These are phyloP conservation scores for Nakazawaea siamensis DNA, from an alignment of 805 yeast species.

Conservation along the genomic window DNA sequence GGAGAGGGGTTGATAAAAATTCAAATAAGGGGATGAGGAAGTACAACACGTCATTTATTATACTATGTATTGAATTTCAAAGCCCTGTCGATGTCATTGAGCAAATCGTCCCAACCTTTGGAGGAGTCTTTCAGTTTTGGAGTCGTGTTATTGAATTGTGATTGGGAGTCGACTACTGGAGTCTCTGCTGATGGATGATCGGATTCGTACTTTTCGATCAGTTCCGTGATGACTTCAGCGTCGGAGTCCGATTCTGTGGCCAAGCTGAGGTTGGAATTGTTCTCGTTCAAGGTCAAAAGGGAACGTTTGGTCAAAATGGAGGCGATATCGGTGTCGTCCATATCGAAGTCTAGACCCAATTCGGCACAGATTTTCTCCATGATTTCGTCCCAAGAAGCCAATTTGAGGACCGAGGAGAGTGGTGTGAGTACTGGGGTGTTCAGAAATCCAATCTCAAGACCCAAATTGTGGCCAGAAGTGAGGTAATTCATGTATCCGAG, in stretches of 20 bases:
- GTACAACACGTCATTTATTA: too few relatives aligned
- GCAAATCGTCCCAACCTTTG: slow-evolving; percentile 13
- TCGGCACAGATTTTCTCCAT: slow-evolving; percentile 25
- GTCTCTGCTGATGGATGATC: too few relatives aligned
- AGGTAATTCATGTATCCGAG: slow-evolving; percentile 1
- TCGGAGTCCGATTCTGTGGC: slow-evolving; percentile 11
- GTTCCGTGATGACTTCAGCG: slow-evolving; percentile 9
- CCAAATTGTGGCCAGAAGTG: too few relatives aligned
- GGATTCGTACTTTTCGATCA: slow-evolving; percentile 2
- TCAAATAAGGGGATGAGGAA: too few relatives aligned
- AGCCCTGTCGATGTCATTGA: slow-evolving; percentile 17
- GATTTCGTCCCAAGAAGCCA: slow-evolving; percentile 22
- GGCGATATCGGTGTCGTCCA: not conserved
- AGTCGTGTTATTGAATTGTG: not conserved
- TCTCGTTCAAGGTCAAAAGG: not conserved
- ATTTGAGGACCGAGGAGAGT: not conserved
- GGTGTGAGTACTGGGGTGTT: not conserved
- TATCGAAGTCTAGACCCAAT: slow-evolving; percentile 24
- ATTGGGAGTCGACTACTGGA: not conserved
- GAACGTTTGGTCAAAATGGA: not conserved
- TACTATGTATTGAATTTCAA: too few relatives aligned
- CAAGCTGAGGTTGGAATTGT: slow-evolving; percentile 1
- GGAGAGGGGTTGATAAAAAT: too few relatives aligned
- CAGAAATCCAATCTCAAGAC: slow-evolving; percentile 7
- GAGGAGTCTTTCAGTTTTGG: slow-evolving; percentile 1